Evolutionary conservation across 1,139 yeast genomes (phyloP), one percentile per base, ranked within the genome.

Genomic region (Nematodospora anomalae): DNA sequence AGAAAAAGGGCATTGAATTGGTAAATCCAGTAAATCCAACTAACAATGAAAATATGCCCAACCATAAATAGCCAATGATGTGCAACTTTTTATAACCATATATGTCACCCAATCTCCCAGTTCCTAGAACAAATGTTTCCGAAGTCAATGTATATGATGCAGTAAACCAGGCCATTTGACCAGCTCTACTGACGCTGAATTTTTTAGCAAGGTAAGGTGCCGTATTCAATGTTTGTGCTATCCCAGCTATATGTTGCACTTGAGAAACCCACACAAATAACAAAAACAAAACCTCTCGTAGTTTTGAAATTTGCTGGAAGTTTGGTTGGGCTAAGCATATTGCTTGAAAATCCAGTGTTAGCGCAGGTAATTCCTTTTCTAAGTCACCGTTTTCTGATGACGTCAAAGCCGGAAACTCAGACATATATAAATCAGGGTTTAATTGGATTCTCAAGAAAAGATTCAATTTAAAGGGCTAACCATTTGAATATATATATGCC

Each of bases 51-150:
- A 78, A 73, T 1, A 80, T 29, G 0, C 72, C 61, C 26, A 67
- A 59, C 73, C 79, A 69, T 2, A 55, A 32, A 43, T 65, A 78
- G 1, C 85, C 83, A 4, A 64, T 37, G 1, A 78, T 37, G 47
- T 67, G 73, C 39, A 78, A 47, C 26, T 40, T 52, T 46, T 78
- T 78, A 48, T 79, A 78, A 3, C 87, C 88, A 47, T 64, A 69
- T 45, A 78, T 55, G 51, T 81, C 87, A n/a, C 87, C 87, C 15
- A 80, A 50, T 32, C 81, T 67, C 8, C 88, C 88, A 1, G 81
- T 71, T 3, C 75, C 60, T 23, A 81, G 56, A 38, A 80, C 80
- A 42, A 80, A 76, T 0, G 86, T 76, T 8, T 86, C 86, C 10
- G 74, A 78, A 0, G 84, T 74, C 32, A 80, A 58, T 1, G 82